A percentile compares a stretch with the other conserved stretches of the same genome.
Evolutionary conservation across 2,329 filamentous ascomycete species (phyloP).

Genomic region (Beauveria brongniartii): DNA sequence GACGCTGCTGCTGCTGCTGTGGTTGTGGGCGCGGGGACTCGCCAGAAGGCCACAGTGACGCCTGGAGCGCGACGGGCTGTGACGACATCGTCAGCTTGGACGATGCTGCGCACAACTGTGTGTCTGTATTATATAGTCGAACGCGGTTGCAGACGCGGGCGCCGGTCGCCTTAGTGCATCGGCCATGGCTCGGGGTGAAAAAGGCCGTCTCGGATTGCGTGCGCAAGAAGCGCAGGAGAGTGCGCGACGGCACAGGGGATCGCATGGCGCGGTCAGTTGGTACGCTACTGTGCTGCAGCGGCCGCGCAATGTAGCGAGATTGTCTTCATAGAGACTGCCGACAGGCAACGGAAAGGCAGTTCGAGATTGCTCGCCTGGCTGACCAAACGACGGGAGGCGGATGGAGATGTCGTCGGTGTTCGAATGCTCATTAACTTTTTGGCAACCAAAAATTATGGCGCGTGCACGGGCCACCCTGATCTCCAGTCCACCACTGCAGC

Average conservation of each 20-base stretch:
- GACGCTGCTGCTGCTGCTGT: slow-evolving; percentile 19
- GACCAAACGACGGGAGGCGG: neutral
- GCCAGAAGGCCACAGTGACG: slow-evolving; percentile 22
- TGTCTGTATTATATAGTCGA: neutral
- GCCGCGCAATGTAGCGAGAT: neutral
- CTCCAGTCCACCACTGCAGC: neutral
- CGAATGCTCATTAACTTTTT: neutral
- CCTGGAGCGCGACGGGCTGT: slow-evolving; percentile 16
- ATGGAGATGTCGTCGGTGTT: slow-evolving; percentile 4
- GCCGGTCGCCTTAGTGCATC: neutral
- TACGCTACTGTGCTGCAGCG: neutral
- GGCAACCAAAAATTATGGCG: neutral
- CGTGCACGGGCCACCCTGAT: slow-evolving; percentile 1
- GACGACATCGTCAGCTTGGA: neutral
- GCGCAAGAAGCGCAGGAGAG: slow-evolving; percentile 64
- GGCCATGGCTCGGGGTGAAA: slow-evolving; percentile 12
- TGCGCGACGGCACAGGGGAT: slow-evolving; percentile 42
- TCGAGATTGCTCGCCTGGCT: neutral
- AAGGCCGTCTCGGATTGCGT: slow-evolving; percentile 56
- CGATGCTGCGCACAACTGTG: neutral
- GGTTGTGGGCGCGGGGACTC: slow-evolving; percentile 13
- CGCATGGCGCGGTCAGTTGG: slow-evolving; percentile 23
- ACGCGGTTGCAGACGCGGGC: neutral
- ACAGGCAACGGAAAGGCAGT: neutral
- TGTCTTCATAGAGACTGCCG: neutral